phyloP scores from a whole-genome alignment of 2,329 filamentous ascomycete species.

The Hymenoscyphus infarciens region DNA sequence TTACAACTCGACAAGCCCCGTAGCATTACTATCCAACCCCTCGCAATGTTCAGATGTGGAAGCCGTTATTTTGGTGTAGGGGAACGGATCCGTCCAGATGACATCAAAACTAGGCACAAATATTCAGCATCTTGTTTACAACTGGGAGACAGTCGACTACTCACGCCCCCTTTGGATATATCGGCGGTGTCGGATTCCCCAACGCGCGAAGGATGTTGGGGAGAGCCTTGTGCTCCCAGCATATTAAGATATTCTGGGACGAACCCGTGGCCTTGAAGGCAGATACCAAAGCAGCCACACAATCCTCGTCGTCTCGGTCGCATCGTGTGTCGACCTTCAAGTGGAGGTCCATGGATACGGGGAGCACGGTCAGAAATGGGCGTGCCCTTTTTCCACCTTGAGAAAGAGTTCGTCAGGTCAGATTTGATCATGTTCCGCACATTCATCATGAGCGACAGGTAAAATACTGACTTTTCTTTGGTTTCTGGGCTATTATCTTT shows the following conservation, averaged over 20 bases:
- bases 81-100: constrained; percentile 54
- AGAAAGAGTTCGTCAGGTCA: neutral
- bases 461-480: constrained; percentile 42
- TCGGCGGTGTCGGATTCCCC: constrained; percentile 47
- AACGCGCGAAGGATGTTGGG: constrained; percentile 49
- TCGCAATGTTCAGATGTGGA: constrained; percentile 51
- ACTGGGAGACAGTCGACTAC: constrained; percentile 17
- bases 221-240: constrained; percentile 56
- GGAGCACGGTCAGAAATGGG: constrained; percentile 54
- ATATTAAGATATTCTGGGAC: constrained; percentile 52
- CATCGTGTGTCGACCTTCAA: constrained; percentile 53
- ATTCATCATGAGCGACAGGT: neutral
- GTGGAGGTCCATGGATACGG: constrained; percentile 52
- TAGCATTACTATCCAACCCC: constrained; percentile 42
- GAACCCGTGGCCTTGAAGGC: constrained; percentile 44
- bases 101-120: constrained; percentile 43
- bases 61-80: constrained; percentile 45
- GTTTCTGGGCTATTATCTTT: constrained; percentile 55
- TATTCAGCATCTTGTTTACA: constrained; percentile 5
- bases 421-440: too few relatives aligned
- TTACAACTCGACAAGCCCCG: neutral
- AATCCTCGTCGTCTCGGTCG: constrained; percentile 51
- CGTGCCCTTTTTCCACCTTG: constrained; percentile 50
- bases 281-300: constrained; percentile 49
- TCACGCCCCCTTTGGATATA: constrained; percentile 48